Percentiles rank a stretch among this genome's conserved stretches.
Evolutionary conservation across 208 protist genomes (phyloP).

Genomic region (Novymonas esmeraldas): DNA sequence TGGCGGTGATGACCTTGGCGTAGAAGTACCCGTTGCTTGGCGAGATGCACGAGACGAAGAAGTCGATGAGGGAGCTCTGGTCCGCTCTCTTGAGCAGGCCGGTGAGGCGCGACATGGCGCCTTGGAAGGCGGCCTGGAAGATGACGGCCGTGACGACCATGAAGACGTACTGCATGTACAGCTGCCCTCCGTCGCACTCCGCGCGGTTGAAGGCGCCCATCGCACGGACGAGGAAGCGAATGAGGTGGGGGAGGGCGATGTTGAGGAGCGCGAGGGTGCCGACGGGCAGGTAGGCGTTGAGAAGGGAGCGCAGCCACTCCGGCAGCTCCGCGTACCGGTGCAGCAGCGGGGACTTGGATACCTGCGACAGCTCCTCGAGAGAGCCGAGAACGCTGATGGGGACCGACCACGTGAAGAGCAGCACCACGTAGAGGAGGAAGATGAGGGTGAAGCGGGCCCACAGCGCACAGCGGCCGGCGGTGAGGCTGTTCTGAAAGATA

Average conservation of each 20-base stretch:
- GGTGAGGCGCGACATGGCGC: constrained; percentile 52
- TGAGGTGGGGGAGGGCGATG: constrained; percentile 68
- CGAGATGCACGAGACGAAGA: constrained; percentile 75
- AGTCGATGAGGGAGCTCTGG: constrained; percentile 43
- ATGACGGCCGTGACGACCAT: constrained; percentile 88
- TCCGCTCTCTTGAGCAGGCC: constrained; percentile 42
- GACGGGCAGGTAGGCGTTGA: constrained; percentile 74
- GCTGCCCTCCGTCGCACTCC: constrained; percentile 59
- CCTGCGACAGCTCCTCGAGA: constrained; percentile 60
- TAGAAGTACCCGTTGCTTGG: constrained; percentile 84
- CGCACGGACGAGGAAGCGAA: constrained; percentile 58
- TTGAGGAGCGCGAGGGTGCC: constrained; percentile 74
- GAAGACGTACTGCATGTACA: constrained; percentile 85
- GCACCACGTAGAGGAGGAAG: constrained; percentile 47
- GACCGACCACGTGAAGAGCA: constrained; percentile 76
- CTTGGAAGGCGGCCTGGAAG: constrained; percentile 84
- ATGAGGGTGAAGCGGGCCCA: constrained; percentile 55
- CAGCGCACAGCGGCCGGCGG: constrained; percentile 39
- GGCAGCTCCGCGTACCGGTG: constrained; percentile 39
- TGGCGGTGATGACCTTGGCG: constrained; percentile 72
- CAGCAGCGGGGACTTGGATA: constrained; percentile 49
- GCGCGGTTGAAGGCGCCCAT: constrained; percentile 77
- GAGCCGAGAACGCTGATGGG: constrained; percentile 81
- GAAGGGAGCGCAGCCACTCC: constrained; percentile 37
- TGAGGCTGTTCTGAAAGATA: constrained; percentile 73